These are phyloP conservation scores for Dacryopinax primogenitus DNA, from an alignment of 768 basidiomycete species.

Conservation along the genomic window DNA sequence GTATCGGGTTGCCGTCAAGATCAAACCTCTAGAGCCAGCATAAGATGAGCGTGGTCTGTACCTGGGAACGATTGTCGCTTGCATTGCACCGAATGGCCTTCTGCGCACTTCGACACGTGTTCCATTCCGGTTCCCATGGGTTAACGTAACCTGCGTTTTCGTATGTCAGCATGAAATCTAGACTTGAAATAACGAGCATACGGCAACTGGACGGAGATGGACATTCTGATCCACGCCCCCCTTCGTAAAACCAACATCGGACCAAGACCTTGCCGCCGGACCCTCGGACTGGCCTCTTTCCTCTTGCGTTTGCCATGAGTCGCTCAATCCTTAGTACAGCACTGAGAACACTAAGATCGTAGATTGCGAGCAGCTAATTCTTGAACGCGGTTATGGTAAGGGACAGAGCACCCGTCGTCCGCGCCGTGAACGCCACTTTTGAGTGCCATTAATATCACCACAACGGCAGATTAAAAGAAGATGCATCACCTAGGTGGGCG, in stretches of 20 bases:
- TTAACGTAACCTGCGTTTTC: not conserved
- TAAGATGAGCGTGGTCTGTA: not conserved
- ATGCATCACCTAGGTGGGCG: no score
- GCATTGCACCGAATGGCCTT: not conserved
- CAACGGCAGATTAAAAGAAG: no score
- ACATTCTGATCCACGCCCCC: not conserved
- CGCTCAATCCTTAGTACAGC: no score
- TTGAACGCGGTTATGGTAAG: no score
- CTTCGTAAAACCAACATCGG: not conserved
- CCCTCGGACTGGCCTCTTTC: not conserved
- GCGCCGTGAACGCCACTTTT: no score
- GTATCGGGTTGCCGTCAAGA: not conserved
- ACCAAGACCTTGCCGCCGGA: not conserved
- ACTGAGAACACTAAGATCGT: no score
- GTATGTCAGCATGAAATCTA: not conserved
- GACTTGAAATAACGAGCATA: not conserved
- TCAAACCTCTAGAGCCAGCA: not conserved
- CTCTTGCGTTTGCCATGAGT: not conserved
- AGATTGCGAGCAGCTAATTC: no score
- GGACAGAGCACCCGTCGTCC: no score
- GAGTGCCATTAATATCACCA: no score
- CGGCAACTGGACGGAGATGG: not conserved
- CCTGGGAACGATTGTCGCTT: not conserved
- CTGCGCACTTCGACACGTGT: not conserved
- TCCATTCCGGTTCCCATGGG: not conserved